phyloP scores from a whole-genome alignment of 306 rosid species.

The Quercus robur region DNA sequence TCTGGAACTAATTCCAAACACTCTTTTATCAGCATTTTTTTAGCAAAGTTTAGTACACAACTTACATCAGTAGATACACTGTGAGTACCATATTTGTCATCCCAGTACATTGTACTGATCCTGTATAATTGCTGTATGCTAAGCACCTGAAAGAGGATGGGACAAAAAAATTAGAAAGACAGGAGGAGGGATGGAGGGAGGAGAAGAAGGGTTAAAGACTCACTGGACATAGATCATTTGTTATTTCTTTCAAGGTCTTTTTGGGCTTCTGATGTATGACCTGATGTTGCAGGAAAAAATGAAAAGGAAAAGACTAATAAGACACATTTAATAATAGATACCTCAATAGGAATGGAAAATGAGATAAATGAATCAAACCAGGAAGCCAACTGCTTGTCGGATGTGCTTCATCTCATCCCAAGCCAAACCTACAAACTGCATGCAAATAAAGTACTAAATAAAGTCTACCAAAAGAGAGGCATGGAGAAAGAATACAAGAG shows the following conservation, averaged over 20 bases:
- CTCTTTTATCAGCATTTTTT: too few relatives aligned
- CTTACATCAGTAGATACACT: conserved; percentile 89
- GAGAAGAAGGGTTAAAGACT: conserved; percentile 35
- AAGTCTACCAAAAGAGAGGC: conserved; percentile 1
- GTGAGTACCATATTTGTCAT: conserved; percentile 98
- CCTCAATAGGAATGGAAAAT: background rate
- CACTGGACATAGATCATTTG: conserved; percentile 97
- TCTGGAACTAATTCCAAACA: too few relatives aligned
- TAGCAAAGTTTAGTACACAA: too few relatives aligned
- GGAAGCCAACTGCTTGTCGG: conserved; percentile 99
- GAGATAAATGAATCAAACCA: conserved; percentile 43
- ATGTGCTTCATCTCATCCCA: conserved; percentile 99
- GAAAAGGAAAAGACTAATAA: conserved; percentile 18
- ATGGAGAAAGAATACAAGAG: conserved; percentile 1
- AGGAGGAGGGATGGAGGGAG: background rate
- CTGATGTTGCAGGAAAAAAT: conserved; percentile 30
- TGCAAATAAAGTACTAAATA: conserved; percentile 14
- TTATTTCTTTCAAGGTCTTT: conserved; percentile 90
- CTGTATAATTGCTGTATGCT: too few relatives aligned
- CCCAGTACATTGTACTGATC: conserved; percentile 83
- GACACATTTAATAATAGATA: background rate
- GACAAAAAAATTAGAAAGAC: conserved; percentile 10
- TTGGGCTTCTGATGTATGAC: conserved; percentile 99
- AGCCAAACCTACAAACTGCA: conserved; percentile 89
- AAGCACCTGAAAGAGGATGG: background rate